Conservation (phyloP, 108 stramenopile species). For the Skeletonema grethae region DNA sequence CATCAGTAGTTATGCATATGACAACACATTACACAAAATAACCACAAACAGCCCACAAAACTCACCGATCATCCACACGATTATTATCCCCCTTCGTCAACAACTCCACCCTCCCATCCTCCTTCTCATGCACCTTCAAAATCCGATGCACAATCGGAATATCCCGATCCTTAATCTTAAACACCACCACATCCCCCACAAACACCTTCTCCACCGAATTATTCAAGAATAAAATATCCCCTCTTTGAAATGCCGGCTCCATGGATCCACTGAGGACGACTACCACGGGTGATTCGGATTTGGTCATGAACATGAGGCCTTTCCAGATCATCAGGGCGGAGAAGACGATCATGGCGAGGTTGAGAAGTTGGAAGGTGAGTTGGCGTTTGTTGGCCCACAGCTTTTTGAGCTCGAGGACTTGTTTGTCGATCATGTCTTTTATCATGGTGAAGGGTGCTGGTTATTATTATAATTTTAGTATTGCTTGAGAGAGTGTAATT, state of each 20-base stretch:
- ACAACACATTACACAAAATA: neutral
- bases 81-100: conserved; percentile 99
- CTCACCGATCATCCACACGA: conserved; percentile 93
- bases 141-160: conserved; percentile 99
- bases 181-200: conserved; percentile 99
- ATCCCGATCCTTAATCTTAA: conserved; percentile 99
- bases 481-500: neutral
- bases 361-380: conserved; percentile 93
- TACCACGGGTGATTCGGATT: conserved; percentile 97
- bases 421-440: conserved; percentile 88
- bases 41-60: neutral
- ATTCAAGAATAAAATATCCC: conserved; percentile 98
- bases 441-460: conserved; percentile 52
- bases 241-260: conserved; percentile 99
- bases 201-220: conserved; percentile 92
- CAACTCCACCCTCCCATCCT: conserved; percentile 85
- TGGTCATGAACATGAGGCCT: conserved; percentile 96
- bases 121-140: conserved; percentile 93
- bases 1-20: neutral
- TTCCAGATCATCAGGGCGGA: conserved; percentile 99
- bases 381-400: conserved; percentile 98
- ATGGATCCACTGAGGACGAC: conserved; percentile 98
- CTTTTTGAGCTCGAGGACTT: conserved; percentile 96
- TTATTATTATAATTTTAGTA: neutral
- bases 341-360: conserved; percentile 99